These are phyloP conservation scores for rapeseed (Brassica napus) DNA, from an alignment of 345 rosid genomes.

Conservation along the genomic window DNA sequence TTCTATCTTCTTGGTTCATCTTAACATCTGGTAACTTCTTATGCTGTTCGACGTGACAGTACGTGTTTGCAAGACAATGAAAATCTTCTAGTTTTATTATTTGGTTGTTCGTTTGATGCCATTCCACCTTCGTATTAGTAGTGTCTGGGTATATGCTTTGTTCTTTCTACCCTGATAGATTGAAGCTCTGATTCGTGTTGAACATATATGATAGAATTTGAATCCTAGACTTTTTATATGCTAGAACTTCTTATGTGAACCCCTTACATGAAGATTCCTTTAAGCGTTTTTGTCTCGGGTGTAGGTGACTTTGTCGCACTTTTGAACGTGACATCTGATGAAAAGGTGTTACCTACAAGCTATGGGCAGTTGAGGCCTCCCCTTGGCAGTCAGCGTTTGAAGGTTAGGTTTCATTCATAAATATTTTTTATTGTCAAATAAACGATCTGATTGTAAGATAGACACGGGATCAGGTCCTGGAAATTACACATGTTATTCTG, in stretches of 20 bases:
- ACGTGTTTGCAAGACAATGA: not conserved
- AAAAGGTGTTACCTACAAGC: conserved; percentile 80
- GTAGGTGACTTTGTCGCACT: conserved; percentile 77
- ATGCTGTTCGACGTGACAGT: not conserved
- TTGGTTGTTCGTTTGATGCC: not conserved
- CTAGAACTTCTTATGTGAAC: not conserved
- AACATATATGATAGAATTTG: not conserved
- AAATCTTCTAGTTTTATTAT: not conserved
- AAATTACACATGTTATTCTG: not conserved
- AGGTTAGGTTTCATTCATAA: conserved; percentile 52
- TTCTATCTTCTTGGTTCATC: conserved; percentile 19
- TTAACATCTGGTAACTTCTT: conserved; percentile 11
- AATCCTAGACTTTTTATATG: conserved; percentile 17
- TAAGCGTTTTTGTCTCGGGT: conserved; percentile 25
- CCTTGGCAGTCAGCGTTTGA: conserved; percentile 92
- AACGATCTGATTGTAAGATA: conserved; percentile 9
- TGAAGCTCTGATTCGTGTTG: conserved; percentile 12
- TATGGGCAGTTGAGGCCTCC: conserved; percentile 95
- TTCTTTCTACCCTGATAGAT: conserved; percentile 14
- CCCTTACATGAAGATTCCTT: not conserved
- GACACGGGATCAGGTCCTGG: conserved; percentile 1
- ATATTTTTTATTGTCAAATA: conserved; percentile 2
- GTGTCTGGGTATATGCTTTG: conserved; percentile 9
- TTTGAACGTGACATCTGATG: conserved; percentile 73
- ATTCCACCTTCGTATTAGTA: conserved; percentile 16